phyloP scores from a whole-genome alignment of 2,329 filamentous ascomycete genomes.

The Eutypa lata region DNA sequence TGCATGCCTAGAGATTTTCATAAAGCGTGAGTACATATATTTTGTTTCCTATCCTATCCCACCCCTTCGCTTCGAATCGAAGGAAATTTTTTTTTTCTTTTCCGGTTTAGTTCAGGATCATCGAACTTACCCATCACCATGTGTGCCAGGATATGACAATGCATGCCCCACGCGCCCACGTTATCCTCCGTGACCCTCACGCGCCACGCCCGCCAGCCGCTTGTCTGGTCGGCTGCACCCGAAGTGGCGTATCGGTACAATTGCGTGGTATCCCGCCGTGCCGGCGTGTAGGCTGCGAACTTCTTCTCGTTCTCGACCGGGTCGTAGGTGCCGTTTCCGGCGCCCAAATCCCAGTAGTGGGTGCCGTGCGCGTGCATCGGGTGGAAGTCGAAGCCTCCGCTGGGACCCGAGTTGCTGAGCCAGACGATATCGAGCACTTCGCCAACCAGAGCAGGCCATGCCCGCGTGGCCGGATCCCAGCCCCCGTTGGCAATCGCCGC shows the following conservation, averaged over 20 bases:
- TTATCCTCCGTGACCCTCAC: constrained; percentile 40
- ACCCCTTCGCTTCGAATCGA: too few species aligned
- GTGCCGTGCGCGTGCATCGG: constrained; percentile 55
- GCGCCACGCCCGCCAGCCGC: constrained; percentile 58
- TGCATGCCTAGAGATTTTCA: too few species aligned
- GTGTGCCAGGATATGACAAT: constrained; percentile 58
- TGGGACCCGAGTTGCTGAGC: constrained; percentile 36
- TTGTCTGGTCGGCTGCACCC: constrained; percentile 35
- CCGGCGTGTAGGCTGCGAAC: constrained; percentile 32
- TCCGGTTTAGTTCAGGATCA: too few species aligned
- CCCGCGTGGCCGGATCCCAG: constrained; percentile 49
- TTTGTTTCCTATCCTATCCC: too few species aligned
- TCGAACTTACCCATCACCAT: constrained; percentile 59
- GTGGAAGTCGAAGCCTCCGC: constrained; percentile 42
- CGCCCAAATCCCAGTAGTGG: constrained; percentile 52
- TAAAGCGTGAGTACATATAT: too few species aligned
- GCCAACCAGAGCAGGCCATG: constrained; percentile 52
- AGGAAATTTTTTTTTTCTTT: too few species aligned
- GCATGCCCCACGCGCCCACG: constrained; percentile 61
- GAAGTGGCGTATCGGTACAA: constrained; percentile 50
- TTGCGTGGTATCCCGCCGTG: constrained; percentile 47
- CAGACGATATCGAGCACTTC: constrained; percentile 55
- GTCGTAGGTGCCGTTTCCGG: constrained; percentile 52
- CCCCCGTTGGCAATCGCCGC: constrained; percentile 47
- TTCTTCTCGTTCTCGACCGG: constrained; percentile 43